Evolutionary conservation across 768 basidiomycete genomes (phyloP).

Genomic region (Roridomyces roridus): DNA sequence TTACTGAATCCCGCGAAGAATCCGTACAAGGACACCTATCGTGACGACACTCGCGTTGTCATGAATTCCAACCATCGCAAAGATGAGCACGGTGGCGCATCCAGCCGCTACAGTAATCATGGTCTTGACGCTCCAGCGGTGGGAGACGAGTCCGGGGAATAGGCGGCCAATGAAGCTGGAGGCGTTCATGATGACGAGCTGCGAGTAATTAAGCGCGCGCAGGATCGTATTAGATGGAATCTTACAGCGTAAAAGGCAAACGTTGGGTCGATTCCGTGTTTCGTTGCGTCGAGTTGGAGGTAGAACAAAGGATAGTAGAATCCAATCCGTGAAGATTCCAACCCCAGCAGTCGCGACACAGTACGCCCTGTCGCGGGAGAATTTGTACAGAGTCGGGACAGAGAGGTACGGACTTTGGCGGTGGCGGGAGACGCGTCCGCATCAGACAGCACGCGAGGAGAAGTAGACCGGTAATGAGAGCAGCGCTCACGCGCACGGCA

Average conservation of each 20-base stretch:
- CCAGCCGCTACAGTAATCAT: slow-evolving; percentile 37
- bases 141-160: slow-evolving; percentile 40
- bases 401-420: slow-evolving; percentile 34
- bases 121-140: slow-evolving; percentile 33
- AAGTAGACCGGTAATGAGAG: slow-evolving; percentile 36
- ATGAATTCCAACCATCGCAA: slow-evolving; percentile 41
- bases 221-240: background rate
- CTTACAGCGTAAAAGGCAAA: slow-evolving; percentile 64
- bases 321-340: slow-evolving; percentile 41
- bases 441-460: slow-evolving; percentile 32
- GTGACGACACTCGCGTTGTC: slow-evolving; percentile 33
- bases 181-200: slow-evolving; percentile 46
- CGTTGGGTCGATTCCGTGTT: slow-evolving; percentile 49
- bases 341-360: slow-evolving; percentile 48
- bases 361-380: slow-evolving; percentile 52
- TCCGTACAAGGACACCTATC: slow-evolving; percentile 45
- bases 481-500: slow-evolving; percentile 47
- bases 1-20: slow-evolving; percentile 48
- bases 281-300: slow-evolving; percentile 57
- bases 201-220: slow-evolving; percentile 24
- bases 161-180: slow-evolving; percentile 43
- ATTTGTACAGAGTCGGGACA: slow-evolving; percentile 36
- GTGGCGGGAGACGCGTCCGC: slow-evolving; percentile 32
- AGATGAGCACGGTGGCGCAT: slow-evolving; percentile 36
- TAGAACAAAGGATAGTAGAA: slow-evolving; percentile 62